Conservation (phyloP, 306 rosid genomes). For the Boehmeria nivea region DNA sequence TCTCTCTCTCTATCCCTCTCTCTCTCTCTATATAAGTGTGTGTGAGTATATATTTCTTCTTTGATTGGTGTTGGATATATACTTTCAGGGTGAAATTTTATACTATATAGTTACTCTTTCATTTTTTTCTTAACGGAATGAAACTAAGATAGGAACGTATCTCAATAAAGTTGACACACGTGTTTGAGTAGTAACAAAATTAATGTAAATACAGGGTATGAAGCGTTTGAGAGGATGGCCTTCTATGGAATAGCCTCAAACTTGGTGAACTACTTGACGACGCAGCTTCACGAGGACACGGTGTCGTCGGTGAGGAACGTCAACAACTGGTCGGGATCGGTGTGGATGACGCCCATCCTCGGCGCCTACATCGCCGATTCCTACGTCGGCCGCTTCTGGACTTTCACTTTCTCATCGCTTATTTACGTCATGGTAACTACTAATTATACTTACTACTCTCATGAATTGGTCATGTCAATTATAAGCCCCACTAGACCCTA, state of each 20-base stretch:
- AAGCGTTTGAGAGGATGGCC: slow-evolving; percentile 99
- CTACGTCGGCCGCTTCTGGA: slow-evolving; percentile 93
- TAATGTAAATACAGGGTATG: slow-evolving; percentile 51
- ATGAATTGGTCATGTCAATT: too few relatives aligned
- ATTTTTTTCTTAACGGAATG: too few relatives aligned
- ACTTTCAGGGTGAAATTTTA: too few relatives aligned
- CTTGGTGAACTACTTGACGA: slow-evolving; percentile 79
- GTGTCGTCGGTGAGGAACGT: slow-evolving; percentile 92
- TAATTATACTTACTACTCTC: too few relatives aligned
- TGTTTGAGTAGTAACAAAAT: too few relatives aligned
- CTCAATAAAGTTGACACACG: too few relatives aligned
- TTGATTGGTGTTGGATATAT: too few relatives aligned
- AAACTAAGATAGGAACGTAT: too few relatives aligned
- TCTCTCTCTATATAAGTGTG: too few relatives aligned
- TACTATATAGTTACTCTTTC: too few relatives aligned
- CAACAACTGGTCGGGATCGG: slow-evolving; percentile 92
- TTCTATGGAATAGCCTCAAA: slow-evolving; percentile 92
- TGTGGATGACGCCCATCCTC: slow-evolving; percentile 91
- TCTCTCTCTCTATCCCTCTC: too few relatives aligned
- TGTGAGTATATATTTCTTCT: too few relatives aligned
- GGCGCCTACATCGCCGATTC: slow-evolving; percentile 95
- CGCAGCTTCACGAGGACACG: slow-evolving; percentile 85
- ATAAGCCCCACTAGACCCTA: slow-evolving; percentile 4
- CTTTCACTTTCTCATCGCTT: slow-evolving; percentile 82
- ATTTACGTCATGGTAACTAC: slow-evolving; percentile 82